Percentiles rank a stretch among this genome's conserved stretches.
These are phyloP conservation scores for Ustilago bromivora DNA, from an alignment of 1,284 basidiomycete genomes.

Conservation along the genomic window DNA sequence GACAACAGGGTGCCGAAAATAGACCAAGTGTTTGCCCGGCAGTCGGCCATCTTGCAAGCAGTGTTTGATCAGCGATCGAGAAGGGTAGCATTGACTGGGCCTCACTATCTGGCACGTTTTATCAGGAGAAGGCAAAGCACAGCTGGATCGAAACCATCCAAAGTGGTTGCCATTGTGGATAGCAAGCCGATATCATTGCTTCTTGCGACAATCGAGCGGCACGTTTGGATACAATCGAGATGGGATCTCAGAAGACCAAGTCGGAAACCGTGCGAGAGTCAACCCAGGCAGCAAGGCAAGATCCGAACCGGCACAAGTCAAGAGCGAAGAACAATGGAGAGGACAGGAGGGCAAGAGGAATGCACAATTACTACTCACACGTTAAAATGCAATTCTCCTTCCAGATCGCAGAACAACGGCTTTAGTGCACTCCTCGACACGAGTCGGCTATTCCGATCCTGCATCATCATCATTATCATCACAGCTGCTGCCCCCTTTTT, in stretches of 20 bases:
- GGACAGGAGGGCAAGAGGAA: neutral
- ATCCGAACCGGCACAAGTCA: neutral
- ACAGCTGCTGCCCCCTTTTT: neutral
- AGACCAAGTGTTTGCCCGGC: neutral
- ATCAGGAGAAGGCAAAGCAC: neutral
- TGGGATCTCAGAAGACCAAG: neutral
- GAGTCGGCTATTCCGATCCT: constrained; percentile 1
- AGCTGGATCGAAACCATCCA: neutral
- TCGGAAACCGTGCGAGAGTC: neutral
- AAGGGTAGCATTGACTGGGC: neutral
- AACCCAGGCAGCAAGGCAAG: neutral
- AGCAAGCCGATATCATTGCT: constrained; percentile 1
- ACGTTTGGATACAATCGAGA: neutral
- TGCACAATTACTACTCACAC: neutral
- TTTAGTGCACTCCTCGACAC: constrained; percentile 4
- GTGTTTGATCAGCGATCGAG: neutral
- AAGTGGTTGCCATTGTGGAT: neutral
- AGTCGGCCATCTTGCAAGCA: neutral
- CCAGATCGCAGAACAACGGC: constrained; percentile 9
- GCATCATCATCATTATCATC: neutral
- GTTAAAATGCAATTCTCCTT: neutral
- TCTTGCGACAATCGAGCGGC: neutral
- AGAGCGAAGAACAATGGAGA: neutral
- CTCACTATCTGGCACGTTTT: neutral
- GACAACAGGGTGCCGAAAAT: constrained; percentile 1